phyloP scores from a whole-genome alignment of 2,329 filamentous ascomycete species.

The Venturia effusa region DNA sequence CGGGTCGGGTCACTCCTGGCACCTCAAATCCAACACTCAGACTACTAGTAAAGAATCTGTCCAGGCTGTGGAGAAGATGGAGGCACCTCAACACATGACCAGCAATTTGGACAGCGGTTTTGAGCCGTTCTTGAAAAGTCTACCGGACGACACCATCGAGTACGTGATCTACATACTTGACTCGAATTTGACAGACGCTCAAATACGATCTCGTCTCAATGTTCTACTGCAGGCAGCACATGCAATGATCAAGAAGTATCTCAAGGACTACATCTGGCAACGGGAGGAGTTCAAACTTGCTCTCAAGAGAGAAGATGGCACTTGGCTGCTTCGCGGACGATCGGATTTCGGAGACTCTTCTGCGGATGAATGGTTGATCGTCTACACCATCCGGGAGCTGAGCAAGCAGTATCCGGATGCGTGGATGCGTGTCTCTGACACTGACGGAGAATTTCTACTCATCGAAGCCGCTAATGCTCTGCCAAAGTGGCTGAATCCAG shows the following conservation, averaged over 20 bases:
- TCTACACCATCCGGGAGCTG: slow-evolving; percentile 76
- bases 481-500: slow-evolving; percentile 84
- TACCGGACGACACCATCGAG: slow-evolving; percentile 77
- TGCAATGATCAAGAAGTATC: slow-evolving; percentile 50
- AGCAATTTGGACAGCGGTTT: slow-evolving; percentile 58
- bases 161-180: slow-evolving; percentile 70
- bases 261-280: slow-evolving; percentile 94
- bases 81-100: slow-evolving; percentile 41
- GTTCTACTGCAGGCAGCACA: slow-evolving; percentile 58
- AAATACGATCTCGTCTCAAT: slow-evolving; percentile 56
- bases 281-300: slow-evolving; percentile 68
- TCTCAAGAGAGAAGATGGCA: slow-evolving; percentile 45
- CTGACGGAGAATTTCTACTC: slow-evolving; percentile 89
- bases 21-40: no score
- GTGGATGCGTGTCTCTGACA: slow-evolving; percentile 77
- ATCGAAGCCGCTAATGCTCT: slow-evolving; percentile 84
- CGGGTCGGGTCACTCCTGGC: no score
- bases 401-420: slow-evolving; percentile 60
- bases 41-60: no score
- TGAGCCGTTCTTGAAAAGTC: slow-evolving; percentile 51
- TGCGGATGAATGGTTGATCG: slow-evolving; percentile 95
- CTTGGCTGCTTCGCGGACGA: slow-evolving; percentile 56
- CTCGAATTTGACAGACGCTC: slow-evolving; percentile 39
- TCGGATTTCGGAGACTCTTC: slow-evolving; percentile 91
- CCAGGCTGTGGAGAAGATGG: not conserved